phyloP scores from a whole-genome alignment of 768 basidiomycete species.

The Suillus paluster region DNA sequence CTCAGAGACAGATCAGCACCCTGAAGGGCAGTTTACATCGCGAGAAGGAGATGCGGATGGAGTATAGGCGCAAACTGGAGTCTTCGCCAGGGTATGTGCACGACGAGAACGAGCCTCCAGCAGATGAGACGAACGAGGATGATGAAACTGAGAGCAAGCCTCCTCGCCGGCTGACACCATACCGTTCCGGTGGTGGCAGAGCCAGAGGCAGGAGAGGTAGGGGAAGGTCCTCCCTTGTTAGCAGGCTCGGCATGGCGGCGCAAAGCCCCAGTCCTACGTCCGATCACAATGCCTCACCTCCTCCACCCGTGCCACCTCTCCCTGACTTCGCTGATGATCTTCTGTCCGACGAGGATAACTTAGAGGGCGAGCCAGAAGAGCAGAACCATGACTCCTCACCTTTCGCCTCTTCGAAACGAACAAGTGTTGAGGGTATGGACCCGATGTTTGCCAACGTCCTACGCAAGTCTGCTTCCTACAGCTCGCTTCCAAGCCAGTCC shows the following conservation, averaged over 20 bases:
- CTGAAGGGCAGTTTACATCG: slow-evolving; percentile 78
- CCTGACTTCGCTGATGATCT: slow-evolving; percentile 31
- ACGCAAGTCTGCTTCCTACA: slow-evolving; percentile 52
- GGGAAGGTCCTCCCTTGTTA: slow-evolving; percentile 58
- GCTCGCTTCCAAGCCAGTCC: slow-evolving; percentile 46
- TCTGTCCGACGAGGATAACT: slow-evolving; percentile 28
- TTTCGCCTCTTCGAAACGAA: slow-evolving; percentile 57
- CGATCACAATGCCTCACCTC: slow-evolving; percentile 40
- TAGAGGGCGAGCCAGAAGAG: slow-evolving; percentile 23
- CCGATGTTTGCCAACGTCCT: slow-evolving; percentile 83
- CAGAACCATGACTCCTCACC: slow-evolving; percentile 45
- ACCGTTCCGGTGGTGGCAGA: slow-evolving; percentile 50
- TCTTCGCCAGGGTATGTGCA: slow-evolving; percentile 41
- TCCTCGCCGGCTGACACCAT: slow-evolving; percentile 55
- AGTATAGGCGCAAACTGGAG: slow-evolving; percentile 60
- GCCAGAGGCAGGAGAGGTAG: slow-evolving; percentile 57
- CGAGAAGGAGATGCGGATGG: slow-evolving; percentile 83
- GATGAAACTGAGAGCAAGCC: slow-evolving; percentile 42
- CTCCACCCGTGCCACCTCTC: slow-evolving; percentile 39
- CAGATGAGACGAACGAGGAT: slow-evolving; percentile 52
- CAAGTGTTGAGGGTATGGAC: slow-evolving; percentile 86
- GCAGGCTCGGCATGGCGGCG: slow-evolving; percentile 64
- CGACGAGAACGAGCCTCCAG: slow-evolving; percentile 42
- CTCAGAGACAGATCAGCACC: slow-evolving; percentile 84
- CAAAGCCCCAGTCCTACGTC: slow-evolving; percentile 53